Percentiles rank a stretch among this genome's conserved stretches.
These are phyloP conservation scores for Schizosaccharomyces osmophilus DNA, from an alignment of 805 yeast genomes.

Conservation along the genomic window DNA sequence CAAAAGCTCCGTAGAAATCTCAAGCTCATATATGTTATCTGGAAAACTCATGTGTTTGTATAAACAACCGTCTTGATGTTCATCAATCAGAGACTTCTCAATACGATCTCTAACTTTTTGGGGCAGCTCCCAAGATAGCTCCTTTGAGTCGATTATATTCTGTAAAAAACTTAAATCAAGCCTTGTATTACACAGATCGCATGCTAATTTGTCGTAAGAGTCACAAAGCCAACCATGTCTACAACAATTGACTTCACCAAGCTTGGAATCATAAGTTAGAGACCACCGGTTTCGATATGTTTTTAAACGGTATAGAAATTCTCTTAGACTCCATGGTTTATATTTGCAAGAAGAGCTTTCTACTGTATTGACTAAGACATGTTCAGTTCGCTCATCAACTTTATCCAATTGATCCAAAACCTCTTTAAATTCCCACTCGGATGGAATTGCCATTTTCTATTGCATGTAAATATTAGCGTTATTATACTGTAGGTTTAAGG, in stretches of 20 bases:
- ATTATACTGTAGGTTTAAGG: too few species aligned
- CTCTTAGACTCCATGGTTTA: background rate
- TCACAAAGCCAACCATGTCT: background rate
- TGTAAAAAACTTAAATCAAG: background rate
- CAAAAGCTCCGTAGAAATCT: background rate
- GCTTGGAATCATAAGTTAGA: background rate
- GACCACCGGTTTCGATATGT: background rate
- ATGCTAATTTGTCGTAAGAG: background rate
- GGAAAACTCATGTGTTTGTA: background rate
- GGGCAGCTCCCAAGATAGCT: background rate
- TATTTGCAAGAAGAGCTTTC: background rate
- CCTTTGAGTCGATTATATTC: background rate
- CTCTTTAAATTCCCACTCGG: background rate
- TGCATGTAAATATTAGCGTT: too few species aligned
- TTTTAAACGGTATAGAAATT: background rate
- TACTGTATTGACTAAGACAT: background rate
- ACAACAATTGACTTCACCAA: background rate
- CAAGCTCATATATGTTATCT: background rate
- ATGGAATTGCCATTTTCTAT: background rate
- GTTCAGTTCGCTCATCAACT: background rate
- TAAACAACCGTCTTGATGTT: background rate
- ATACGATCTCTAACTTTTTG: background rate
- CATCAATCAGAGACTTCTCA: background rate
- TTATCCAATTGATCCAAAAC: background rate
- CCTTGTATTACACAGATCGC: background rate